Evolutionary conservation across 306 rosid species (phyloP).

Genomic region (Prunus armeniaca): DNA sequence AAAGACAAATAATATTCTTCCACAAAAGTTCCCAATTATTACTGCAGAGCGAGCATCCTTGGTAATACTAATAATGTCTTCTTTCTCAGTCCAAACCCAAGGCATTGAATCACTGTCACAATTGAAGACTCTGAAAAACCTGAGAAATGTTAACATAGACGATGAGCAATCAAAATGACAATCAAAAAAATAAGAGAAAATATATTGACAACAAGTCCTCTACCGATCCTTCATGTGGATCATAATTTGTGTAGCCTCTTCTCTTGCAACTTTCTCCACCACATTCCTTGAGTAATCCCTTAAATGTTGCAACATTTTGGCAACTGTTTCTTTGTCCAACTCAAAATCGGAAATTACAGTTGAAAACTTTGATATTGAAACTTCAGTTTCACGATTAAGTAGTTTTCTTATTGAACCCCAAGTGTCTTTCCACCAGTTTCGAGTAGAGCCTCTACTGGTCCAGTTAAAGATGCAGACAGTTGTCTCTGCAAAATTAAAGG

Average conservation of each 20-base stretch:
- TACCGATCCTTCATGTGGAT: slow-evolving; percentile 93
- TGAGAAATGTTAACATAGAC: slow-evolving; percentile 31
- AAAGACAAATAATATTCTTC: neutral
- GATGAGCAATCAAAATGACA: slow-evolving; percentile 16
- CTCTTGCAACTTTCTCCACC: slow-evolving; percentile 75
- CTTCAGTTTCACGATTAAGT: slow-evolving; percentile 61
- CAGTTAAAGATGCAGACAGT: slow-evolving; percentile 51
- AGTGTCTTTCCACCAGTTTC: slow-evolving; percentile 66
- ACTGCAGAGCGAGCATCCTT: slow-evolving; percentile 74
- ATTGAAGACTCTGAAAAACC: slow-evolving; percentile 77
- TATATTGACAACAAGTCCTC: neutral
- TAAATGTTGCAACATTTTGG: slow-evolving; percentile 47
- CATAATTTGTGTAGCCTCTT: slow-evolving; percentile 73
- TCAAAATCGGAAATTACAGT: slow-evolving; percentile 61
- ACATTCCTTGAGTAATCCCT: slow-evolving; percentile 60
- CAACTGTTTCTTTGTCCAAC: slow-evolving; percentile 54
- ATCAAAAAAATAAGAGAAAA: neutral
- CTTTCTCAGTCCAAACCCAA: slow-evolving; percentile 84
- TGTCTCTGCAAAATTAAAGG: slow-evolving; percentile 45
- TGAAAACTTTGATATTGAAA: slow-evolving; percentile 45
- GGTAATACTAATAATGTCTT: slow-evolving; percentile 73
- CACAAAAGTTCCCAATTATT: slow-evolving; percentile 1
- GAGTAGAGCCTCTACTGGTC: slow-evolving; percentile 69
- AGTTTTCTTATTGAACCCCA: slow-evolving; percentile 77
- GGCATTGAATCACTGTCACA: slow-evolving; percentile 85